Evolutionary conservation across 148 eudicot species (phyloP).

Genomic region (Hydrangea macrophylla): DNA sequence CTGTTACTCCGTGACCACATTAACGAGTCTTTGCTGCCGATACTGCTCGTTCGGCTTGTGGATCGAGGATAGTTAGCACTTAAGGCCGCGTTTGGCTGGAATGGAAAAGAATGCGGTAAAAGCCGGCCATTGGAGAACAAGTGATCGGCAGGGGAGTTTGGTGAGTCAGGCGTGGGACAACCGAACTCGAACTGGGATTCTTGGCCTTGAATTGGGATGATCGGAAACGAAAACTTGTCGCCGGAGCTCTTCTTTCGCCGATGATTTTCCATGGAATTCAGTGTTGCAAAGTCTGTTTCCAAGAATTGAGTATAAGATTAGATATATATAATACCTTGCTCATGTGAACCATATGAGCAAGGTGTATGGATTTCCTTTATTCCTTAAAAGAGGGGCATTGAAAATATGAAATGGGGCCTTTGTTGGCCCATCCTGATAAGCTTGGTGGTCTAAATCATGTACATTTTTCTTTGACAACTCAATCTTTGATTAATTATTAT

Average conservation of each 20-base stretch:
- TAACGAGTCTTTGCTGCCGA: conserved; percentile 39
- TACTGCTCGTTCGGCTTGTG: conserved; percentile 49
- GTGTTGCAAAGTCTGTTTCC: background rate
- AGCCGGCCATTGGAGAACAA: conserved; percentile 73
- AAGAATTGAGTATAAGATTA: background rate
- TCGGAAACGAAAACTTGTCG: conserved; percentile 44
- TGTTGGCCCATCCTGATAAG: conserved; percentile 37
- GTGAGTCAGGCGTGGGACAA: conserved; percentile 29
- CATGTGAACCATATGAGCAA: conserved; percentile 11
- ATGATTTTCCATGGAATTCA: conserved; percentile 20
- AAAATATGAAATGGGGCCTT: conserved; percentile 31
- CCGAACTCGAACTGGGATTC: conserved; percentile 54
- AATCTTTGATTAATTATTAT: conserved; percentile 19
- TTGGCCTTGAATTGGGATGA: conserved; percentile 12
- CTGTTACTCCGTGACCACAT: conserved; percentile 55
- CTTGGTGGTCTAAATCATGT: conserved; percentile 36
- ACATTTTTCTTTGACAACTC: conserved; percentile 44
- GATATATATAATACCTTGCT: conserved; percentile 12
- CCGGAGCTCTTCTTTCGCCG: conserved; percentile 27
- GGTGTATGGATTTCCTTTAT: conserved; percentile 19
- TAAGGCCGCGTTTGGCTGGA: conserved; percentile 10
- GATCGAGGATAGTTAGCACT: conserved; percentile 28
- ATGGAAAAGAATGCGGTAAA: conserved; percentile 65
- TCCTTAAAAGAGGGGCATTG: conserved; percentile 36
- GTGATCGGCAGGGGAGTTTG: conserved; percentile 74